Conservation (phyloP, 176 grass and related monocot species). For the Oryza punctata region DNA sequence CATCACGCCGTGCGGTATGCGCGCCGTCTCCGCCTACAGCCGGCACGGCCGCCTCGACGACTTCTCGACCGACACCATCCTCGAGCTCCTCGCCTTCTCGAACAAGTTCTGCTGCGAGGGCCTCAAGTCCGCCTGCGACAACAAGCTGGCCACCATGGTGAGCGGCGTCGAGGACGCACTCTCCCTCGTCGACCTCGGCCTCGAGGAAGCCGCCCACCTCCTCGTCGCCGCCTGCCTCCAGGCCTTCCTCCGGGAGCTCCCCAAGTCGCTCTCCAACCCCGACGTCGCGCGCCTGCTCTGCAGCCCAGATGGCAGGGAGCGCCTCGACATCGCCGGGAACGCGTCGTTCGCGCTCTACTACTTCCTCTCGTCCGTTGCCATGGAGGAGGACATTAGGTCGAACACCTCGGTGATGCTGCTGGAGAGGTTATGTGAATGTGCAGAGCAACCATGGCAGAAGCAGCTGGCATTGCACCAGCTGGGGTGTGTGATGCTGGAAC, state of each 20-base stretch:
- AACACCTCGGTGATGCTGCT: constrained; percentile 87
- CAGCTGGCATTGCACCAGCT: constrained; percentile 81
- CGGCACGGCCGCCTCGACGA: constrained; percentile 54
- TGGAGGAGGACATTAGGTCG: constrained; percentile 87
- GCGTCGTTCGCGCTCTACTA: constrained; percentile 85
- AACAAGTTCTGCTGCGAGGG: constrained; percentile 95
- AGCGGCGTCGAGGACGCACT: constrained; percentile 60
- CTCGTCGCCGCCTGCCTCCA: constrained; percentile 87
- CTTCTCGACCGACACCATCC: constrained; percentile 58
- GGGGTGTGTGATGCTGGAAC: constrained; percentile 87
- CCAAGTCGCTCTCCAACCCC: constrained; percentile 61
- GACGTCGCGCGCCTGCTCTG: constrained; percentile 74
- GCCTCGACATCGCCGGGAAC: constrained; percentile 64
- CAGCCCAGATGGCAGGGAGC: constrained; percentile 71
- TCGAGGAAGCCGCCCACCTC: constrained; percentile 74
- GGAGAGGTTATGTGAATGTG: constrained; percentile 71
- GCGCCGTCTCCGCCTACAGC: constrained; percentile 70
- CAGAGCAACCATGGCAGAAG: constrained; percentile 68
- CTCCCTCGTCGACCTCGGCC: constrained; percentile 71
- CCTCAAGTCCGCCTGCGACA: constrained; percentile 77
- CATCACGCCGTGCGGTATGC: constrained; percentile 70
- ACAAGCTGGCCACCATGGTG: constrained; percentile 68
- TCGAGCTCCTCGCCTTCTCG: constrained; percentile 79
- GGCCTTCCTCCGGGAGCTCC: constrained; percentile 95
- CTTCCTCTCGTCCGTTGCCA: constrained; percentile 79